A percentile compares a stretch with the other conserved stretches of the same genome.
Conservation (phyloP, 1,284 basidiomycete genomes). For the Singerocomus inundabilis region DNA sequence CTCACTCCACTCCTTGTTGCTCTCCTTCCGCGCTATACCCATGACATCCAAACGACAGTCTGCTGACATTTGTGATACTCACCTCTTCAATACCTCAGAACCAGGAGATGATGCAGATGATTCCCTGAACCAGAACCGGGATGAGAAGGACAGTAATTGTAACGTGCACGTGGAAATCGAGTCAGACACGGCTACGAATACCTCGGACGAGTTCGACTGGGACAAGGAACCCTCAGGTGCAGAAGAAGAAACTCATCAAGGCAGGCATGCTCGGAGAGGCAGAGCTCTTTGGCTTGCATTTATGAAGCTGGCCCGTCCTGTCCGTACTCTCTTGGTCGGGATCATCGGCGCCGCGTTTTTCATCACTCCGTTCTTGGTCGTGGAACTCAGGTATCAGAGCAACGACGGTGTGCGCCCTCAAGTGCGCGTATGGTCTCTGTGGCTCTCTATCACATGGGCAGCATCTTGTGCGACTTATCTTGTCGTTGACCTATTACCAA, state of each 20-base stretch:
- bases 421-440: constrained; percentile 69
- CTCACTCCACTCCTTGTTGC: not conserved
- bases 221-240: constrained; percentile 47
- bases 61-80: constrained; percentile 3
- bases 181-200: constrained; percentile 58
- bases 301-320: constrained; percentile 61
- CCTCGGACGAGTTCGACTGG: constrained; percentile 75
- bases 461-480: constrained; percentile 59
- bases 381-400: constrained; percentile 57
- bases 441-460: constrained; percentile 71
- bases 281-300: constrained; percentile 62
- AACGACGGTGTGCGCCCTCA: constrained; percentile 47
- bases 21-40: constrained; percentile 3
- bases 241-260: constrained; percentile 18
- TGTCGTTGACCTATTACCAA: constrained; percentile 62
- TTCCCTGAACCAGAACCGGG: constrained; percentile 1
- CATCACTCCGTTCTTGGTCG: constrained; percentile 67
- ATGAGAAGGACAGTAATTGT: constrained; percentile 10
- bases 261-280: constrained; percentile 40
- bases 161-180: constrained; percentile 29
- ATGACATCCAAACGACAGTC: constrained; percentile 21
- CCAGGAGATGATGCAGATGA: not conserved
- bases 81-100: constrained; percentile 8
- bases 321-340: constrained; percentile 57
- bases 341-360: constrained; percentile 59